Percentiles rank a stretch among this genome's conserved stretches.
Evolutionary conservation across 2,329 filamentous ascomycete species (phyloP).

Genomic region (Myriosclerotinia curreyana): DNA sequence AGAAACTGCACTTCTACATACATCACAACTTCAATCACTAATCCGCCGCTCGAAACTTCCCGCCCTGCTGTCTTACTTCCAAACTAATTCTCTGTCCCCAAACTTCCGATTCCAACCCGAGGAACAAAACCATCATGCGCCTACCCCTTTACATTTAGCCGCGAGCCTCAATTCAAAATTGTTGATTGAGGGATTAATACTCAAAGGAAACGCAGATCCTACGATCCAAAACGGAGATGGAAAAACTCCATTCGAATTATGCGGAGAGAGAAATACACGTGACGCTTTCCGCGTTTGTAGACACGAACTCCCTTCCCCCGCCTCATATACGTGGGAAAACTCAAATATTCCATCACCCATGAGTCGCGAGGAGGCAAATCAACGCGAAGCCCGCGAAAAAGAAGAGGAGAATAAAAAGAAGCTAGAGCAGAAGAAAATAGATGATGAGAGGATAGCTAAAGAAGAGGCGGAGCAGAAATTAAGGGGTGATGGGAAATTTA

Average conservation of each 20-base stretch:
- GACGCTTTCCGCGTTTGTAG: conserved; percentile 91
- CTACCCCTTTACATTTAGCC: conserved; percentile 78
- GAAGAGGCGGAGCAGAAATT: conserved; percentile 44
- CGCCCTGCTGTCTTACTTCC: conserved; percentile 78
- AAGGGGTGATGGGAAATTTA: conserved; percentile 40
- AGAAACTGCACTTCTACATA: conserved; percentile 77
- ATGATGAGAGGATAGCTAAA: conserved; percentile 61
- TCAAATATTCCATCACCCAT: conserved; percentile 71
- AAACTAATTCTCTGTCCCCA: conserved; percentile 66
- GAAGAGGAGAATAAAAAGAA: conserved; percentile 66
- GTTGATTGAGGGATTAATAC: conserved; percentile 72
- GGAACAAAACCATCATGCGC: conserved; percentile 71
- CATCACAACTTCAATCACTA: conserved; percentile 81
- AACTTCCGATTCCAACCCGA: conserved; percentile 73
- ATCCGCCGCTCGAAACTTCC: conserved; percentile 88
- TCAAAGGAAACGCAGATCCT: conserved; percentile 73
- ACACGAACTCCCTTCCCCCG: conserved; percentile 54
- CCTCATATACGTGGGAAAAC: conserved; percentile 58
- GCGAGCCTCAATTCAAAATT: conserved; percentile 76
- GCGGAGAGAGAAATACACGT: conserved; percentile 78
- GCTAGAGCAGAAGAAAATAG: conserved; percentile 66
- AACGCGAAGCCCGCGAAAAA: conserved; percentile 67
- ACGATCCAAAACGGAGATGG: conserved; percentile 67
- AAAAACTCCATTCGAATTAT: conserved; percentile 82
- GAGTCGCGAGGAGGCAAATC: conserved; percentile 67